These are phyloP conservation scores for Diversispora eburnea DNA, from an alignment of 192 early-diverging fungal species.

Conservation along the genomic window DNA sequence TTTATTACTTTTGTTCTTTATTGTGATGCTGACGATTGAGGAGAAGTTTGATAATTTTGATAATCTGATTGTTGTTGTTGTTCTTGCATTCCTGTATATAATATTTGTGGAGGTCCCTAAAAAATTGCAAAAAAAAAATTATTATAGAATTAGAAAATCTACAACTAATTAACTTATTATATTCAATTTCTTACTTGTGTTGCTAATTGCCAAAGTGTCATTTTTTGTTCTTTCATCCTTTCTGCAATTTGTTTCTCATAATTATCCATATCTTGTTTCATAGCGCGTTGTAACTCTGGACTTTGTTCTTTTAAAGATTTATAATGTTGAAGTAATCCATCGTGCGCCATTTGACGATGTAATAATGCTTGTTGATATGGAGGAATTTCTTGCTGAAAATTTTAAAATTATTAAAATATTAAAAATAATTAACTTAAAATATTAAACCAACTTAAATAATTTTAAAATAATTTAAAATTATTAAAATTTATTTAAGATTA, in stretches of 20 bases:
- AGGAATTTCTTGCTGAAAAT: conserved; percentile 58
- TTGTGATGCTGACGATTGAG: too few species aligned
- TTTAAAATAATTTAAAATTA: neutral
- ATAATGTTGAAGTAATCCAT: conserved; percentile 58
- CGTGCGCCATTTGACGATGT: conserved; percentile 54
- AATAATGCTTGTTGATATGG: conserved; percentile 58
- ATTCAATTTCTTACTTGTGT: conserved; percentile 38
- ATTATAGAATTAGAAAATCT: too few species aligned
- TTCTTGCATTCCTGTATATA: too few species aligned
- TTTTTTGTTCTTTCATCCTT: conserved; percentile 86
- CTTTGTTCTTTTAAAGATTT: conserved; percentile 64
- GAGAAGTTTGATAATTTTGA: too few species aligned
- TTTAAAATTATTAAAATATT: conserved; percentile 4
- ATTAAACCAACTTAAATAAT: too few species aligned
- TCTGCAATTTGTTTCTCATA: conserved; percentile 57
- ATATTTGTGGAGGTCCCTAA: too few species aligned
- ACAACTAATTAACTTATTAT: too few species aligned
- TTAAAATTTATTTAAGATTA: conserved; percentile 7
- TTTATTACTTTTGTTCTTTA: too few species aligned
- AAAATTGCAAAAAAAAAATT: too few species aligned
- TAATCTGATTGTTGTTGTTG: too few species aligned
- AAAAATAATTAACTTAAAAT: neutral
- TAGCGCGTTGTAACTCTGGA: conserved; percentile 65
- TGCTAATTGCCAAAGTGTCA: conserved; percentile 82
- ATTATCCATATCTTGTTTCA: conserved; percentile 62